Base-by-base conservation (phyloP, 768 basidiomycete genomes). In the Phlebiopsis gigantea region DNA sequence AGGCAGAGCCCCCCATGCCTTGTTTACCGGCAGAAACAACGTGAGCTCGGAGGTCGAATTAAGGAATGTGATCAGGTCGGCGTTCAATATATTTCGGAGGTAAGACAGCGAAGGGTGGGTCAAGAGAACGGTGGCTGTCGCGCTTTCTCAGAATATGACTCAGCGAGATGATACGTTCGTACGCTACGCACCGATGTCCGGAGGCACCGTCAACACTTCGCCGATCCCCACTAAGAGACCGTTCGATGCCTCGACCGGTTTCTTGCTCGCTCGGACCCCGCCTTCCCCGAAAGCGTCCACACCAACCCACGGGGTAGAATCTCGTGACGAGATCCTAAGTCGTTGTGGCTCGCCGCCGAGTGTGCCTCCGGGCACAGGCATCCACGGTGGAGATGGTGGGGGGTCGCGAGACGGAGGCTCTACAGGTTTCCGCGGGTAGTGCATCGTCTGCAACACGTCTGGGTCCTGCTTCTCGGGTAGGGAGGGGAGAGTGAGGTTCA, bases 1-100 rank as follows among this genome's bases (percentile, higher is more conserved):
- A 59, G 90, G 80, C 31, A 99, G 74, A 9, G 71, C 72, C n/a
- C 84, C 72, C 86, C 93, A 98, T 12, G 96, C 97, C 31, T 80
- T 71, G 68, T 97, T 81, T 24, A 88, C 77, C 0, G 97, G 96
- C 6, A 96, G 80, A 69, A 99, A 99, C 26, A 98, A 62, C 0
- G 97, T 97, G 45, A 96, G 72, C 65, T 86, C 83, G 4, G 89
- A 72, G 0, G 87, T 84, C 44, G 75, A 76, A 55, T 87, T 85
- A 42, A 97, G 76, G 31, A 81, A 71, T 19, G 72, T 65, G 46
- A 75, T 65, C 34, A 87, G 79, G 48, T 82, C 79, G 0, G 81
- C 69, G 4, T 84, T 87, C 34, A 93, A 73, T 50, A 98, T 79
- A 59, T 79, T 84, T 65, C 79, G 72, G 62, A 97, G 85, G 70